Evolutionary conservation across 2,329 filamentous ascomycete genomes (phyloP), one percentile per base, ranked within the genome.

Genomic region (Stagonosporopsis chrysanthemi): DNA sequence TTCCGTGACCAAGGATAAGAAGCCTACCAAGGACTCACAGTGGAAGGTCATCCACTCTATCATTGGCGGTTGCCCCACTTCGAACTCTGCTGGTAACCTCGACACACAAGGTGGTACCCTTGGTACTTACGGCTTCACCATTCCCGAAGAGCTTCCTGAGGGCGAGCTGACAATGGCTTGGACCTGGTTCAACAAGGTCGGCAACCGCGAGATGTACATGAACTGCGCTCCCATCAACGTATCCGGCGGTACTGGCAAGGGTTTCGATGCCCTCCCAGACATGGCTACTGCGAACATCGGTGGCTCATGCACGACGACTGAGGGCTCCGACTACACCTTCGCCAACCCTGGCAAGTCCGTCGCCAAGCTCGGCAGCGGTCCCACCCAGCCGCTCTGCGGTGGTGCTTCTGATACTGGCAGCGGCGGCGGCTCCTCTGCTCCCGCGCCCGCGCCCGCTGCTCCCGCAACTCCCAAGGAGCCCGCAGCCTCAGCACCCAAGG

Each of bases 151-250:
- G n/a, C 83, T 97, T 40, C 86, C 88, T 1, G 81, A 88, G 1
- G 94, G 94, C 7, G 82, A 90, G 29, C 90, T 89, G 33, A 89
- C 88, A 0, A 80, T 97, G 9, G 91, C 91, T 0, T 97, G 92
- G 92, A 91, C 90, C 2, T 97, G 90, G 94, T 88, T 94, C 80
- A 97, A 97, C 73, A 86, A 88, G 59, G 76, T 96, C 4, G 93
- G 94, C 4, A 94, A 96, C 79, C 87, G 92, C 1, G 94, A 98
- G 52, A 91, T 97, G 84, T 98, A 98, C 83, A 96, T 96, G 92
- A 95, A 97, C 83, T 98, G 95, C 67, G 91, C 89, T 0, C 85
- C 90, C 0, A 77, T 96, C 51, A 84, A 81, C 0, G 81, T 97
- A 23, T 85, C 85, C 2, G 80, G 78, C 2, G 79, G 80, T 24